These are phyloP conservation scores for Protomyces macrosporus DNA, from an alignment of 1,139 yeast species.

Conservation along the genomic window DNA sequence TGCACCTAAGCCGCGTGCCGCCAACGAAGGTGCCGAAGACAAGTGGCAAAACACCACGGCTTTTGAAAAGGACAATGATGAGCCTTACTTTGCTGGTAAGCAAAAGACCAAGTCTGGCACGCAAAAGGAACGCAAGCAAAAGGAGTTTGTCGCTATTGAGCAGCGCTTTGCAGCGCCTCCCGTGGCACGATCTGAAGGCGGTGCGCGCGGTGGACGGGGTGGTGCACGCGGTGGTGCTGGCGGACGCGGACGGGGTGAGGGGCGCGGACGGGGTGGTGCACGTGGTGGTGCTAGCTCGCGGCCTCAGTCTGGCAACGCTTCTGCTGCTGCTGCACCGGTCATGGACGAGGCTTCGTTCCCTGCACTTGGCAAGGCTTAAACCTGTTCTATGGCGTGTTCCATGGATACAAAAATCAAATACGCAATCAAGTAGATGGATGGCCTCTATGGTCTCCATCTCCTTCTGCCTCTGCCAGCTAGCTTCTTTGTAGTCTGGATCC, in stretches of 20 bases:
- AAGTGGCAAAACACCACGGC: constrained; percentile 42
- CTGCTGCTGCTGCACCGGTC: constrained; percentile 29
- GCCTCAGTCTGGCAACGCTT: constrained; percentile 14
- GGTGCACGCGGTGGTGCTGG: constrained; percentile 38
- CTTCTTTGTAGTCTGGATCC: too few relatives aligned
- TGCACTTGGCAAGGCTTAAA: constrained; percentile 6
- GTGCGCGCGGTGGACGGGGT: constrained; percentile 25
- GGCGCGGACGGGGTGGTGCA: constrained; percentile 37
- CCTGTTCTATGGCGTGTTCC: not conserved
- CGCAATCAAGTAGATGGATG: too few relatives aligned
- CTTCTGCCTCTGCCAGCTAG: too few relatives aligned
- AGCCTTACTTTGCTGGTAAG: constrained; percentile 47
- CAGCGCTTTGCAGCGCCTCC: constrained; percentile 45
- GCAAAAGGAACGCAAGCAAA: constrained; percentile 54
- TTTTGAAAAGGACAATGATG: constrained; percentile 39
- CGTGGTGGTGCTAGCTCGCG: constrained; percentile 33
- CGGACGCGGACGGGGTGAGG: constrained; percentile 37
- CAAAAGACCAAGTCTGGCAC: constrained; percentile 48
- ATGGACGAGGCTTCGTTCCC: constrained; percentile 27
- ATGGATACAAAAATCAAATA: too few relatives aligned
- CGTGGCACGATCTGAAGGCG: constrained; percentile 3
- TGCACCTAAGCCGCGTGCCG: constrained; percentile 46
- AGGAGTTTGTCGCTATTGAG: constrained; percentile 58
- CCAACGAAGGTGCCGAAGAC: constrained; percentile 57
- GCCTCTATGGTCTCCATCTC: too few relatives aligned